These are phyloP conservation scores for Candida silvicultrix DNA, from an alignment of 805 yeast species.

Conservation along the genomic window DNA sequence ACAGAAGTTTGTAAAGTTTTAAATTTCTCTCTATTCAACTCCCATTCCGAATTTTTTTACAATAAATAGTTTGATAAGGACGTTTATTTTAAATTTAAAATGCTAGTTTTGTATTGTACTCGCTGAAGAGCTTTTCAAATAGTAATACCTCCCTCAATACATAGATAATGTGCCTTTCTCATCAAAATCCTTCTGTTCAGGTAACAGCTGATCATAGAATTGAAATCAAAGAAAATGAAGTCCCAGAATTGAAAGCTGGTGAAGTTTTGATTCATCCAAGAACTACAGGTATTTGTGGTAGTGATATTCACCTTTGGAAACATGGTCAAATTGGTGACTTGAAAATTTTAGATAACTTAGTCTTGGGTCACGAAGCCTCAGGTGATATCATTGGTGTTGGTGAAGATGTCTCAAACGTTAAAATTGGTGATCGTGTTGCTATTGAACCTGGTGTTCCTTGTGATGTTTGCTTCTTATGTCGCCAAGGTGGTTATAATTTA, in stretches of 20 bases:
- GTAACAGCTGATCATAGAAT: conserved; percentile 5
- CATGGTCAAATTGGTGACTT: conserved; percentile 54
- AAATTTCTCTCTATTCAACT: too few relatives aligned
- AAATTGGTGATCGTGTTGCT: conserved; percentile 42
- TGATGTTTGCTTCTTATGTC: conserved; percentile 30
- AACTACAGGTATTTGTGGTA: conserved; percentile 67
- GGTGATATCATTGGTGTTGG: conserved; percentile 45
- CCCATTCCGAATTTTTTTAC: not conserved
- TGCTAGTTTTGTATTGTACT: too few relatives aligned
- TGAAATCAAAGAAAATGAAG: conserved; percentile 1
- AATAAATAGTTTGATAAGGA: not conserved
- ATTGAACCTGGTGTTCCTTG: conserved; percentile 54
- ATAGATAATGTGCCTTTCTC: not conserved
- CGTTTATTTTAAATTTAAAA: not conserved
- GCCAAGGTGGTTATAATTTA: conserved; percentile 34
- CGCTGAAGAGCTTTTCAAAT: not conserved
- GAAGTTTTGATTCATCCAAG: conserved; percentile 14
- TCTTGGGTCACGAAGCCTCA: conserved; percentile 40
- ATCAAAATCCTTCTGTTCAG: conserved; percentile 2
- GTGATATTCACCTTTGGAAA: conserved; percentile 62
- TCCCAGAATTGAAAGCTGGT: conserved; percentile 1
- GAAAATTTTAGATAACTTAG: conserved; percentile 24
- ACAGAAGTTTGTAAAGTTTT: too few relatives aligned
- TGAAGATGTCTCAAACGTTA: conserved; percentile 35
- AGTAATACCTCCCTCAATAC: too few relatives aligned